phyloP scores from a whole-genome alignment of 805 yeast genomes.

The Hanseniaspora occidentalis region DNA sequence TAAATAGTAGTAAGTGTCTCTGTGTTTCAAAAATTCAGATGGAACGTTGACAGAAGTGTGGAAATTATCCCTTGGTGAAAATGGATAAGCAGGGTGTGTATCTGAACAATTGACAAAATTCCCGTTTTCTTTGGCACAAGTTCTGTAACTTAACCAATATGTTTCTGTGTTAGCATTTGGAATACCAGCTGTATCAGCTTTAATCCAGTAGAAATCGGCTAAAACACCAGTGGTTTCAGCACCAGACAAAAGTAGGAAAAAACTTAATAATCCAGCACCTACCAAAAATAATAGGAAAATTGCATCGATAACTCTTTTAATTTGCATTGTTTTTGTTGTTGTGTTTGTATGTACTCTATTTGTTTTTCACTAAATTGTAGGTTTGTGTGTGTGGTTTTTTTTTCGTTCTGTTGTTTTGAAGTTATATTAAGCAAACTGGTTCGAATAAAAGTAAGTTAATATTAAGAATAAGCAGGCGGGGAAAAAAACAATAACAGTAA shows the following conservation, averaged over 20 bases:
- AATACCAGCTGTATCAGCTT: slow-evolving; percentile 56
- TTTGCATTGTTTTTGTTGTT: slow-evolving; percentile 9
- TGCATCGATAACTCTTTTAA: slow-evolving; percentile 19
- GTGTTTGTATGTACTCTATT: not conserved
- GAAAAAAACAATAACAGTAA: too few species aligned
- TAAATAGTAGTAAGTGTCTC: slow-evolving; percentile 48
- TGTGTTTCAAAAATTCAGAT: slow-evolving; percentile 31
- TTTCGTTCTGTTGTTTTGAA: not conserved
- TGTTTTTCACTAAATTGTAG: not conserved
- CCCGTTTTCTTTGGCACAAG: slow-evolving; percentile 34
- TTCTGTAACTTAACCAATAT: slow-evolving; percentile 78
- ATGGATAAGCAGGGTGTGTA: slow-evolving; percentile 65
- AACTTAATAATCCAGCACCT: slow-evolving; percentile 40
- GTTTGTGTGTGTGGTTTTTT: not conserved
- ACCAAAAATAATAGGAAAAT: slow-evolving; percentile 25
- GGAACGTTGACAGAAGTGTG: slow-evolving; percentile 40
- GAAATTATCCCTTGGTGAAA: slow-evolving; percentile 73
- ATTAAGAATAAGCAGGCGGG: too few species aligned
- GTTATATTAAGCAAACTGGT: not conserved
- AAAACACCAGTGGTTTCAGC: slow-evolving; percentile 39
- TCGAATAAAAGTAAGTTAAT: too few species aligned
- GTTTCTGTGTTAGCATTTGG: slow-evolving; percentile 30
- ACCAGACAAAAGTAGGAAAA: slow-evolving; percentile 61
- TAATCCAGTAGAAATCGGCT: slow-evolving; percentile 64
- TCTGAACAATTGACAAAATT: slow-evolving; percentile 37